Percentiles rank a stretch among this genome's conserved stretches.
Evolutionary conservation across 345 rosid genomes (phyloP).

Genomic region (Durio zibethinus): DNA sequence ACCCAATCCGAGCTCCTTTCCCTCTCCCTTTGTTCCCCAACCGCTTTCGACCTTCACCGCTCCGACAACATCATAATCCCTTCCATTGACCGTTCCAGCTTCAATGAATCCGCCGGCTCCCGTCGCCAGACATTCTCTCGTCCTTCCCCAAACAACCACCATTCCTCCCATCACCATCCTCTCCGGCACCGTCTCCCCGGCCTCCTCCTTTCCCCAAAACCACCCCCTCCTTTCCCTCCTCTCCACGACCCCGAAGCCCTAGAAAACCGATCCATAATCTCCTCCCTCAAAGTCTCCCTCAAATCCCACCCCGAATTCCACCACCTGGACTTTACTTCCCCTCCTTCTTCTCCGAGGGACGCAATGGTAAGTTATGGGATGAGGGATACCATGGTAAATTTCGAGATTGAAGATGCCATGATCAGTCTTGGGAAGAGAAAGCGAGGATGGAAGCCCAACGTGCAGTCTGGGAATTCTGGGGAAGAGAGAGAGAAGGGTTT

Average conservation of each 20-base stretch:
- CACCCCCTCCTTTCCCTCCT: slow-evolving; percentile 14
- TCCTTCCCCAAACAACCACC: slow-evolving; percentile 32
- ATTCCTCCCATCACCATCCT: slow-evolving; percentile 38
- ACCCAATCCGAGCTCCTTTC: slow-evolving; percentile 59
- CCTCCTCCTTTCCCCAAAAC: slow-evolving; percentile 34
- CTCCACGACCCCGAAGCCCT: slow-evolving; percentile 35
- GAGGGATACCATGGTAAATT: slow-evolving; percentile 9
- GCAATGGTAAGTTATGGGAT: slow-evolving; percentile 2
- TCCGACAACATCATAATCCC: slow-evolving; percentile 36
- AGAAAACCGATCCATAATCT: slow-evolving; percentile 50
- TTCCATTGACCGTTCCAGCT: slow-evolving; percentile 50
- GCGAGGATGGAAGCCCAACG: slow-evolving; percentile 53
- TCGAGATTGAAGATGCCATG: slow-evolving; percentile 14
- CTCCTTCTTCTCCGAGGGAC: slow-evolving; percentile 19
- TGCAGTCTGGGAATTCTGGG: slow-evolving; percentile 19
- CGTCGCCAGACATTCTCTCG: slow-evolving; percentile 68
- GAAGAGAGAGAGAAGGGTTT: slow-evolving; percentile 30
- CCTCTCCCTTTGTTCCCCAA: slow-evolving; percentile 48
- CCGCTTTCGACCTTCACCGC: slow-evolving; percentile 30
- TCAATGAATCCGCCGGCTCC: slow-evolving; percentile 75
- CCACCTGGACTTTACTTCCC: slow-evolving; percentile 25
- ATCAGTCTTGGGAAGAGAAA: slow-evolving; percentile 49
- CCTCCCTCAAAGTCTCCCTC: slow-evolving; percentile 43
- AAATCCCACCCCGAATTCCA: slow-evolving; percentile 42
- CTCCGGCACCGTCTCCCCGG: slow-evolving; percentile 63